Conservation (phyloP, 106 monocot species). For the Ottelia alismoides region DNA sequence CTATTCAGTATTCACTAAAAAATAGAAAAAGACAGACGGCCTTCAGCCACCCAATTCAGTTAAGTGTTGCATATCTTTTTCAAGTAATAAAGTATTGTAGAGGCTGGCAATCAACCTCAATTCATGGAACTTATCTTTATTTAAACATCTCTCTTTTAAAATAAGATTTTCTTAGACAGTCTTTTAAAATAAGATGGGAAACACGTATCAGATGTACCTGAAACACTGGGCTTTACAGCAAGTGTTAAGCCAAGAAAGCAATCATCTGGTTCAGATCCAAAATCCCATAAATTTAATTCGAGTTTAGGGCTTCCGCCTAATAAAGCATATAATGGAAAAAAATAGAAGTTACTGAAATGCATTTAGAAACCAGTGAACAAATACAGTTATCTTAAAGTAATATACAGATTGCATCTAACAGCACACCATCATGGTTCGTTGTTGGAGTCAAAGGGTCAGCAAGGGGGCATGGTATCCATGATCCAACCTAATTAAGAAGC, state of each 20-base stretch:
- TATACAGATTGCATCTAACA: neutral
- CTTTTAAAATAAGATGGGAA: too few relatives aligned
- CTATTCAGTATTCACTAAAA: too few relatives aligned
- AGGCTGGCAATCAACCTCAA: too few relatives aligned
- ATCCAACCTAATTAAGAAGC: conserved; percentile 1
- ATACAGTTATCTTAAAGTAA: neutral
- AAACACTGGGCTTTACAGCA: conserved; percentile 48
- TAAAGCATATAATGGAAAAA: neutral
- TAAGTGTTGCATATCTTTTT: too few relatives aligned
- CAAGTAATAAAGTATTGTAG: too few relatives aligned
- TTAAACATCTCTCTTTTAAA: neutral
- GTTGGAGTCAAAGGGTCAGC: conserved; percentile 4
- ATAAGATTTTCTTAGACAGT: too few relatives aligned
- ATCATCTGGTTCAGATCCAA: conserved; percentile 53
- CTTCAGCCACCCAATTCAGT: too few relatives aligned
- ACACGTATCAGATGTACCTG: too few relatives aligned
- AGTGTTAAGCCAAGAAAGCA: conserved; percentile 80
- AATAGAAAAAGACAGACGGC: too few relatives aligned
- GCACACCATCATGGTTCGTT: neutral
- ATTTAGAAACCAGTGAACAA: too few relatives aligned
- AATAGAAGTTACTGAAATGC: neutral
- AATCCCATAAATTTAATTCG: conserved; percentile 79
- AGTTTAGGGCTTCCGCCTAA: conserved; percentile 46
- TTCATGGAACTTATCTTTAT: too few relatives aligned
- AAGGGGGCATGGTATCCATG: conserved; percentile 6